Base-by-base conservation (phyloP, 2,329 filamentous ascomycete genomes). In the Phyllosticta citribraziliensis region DNA sequence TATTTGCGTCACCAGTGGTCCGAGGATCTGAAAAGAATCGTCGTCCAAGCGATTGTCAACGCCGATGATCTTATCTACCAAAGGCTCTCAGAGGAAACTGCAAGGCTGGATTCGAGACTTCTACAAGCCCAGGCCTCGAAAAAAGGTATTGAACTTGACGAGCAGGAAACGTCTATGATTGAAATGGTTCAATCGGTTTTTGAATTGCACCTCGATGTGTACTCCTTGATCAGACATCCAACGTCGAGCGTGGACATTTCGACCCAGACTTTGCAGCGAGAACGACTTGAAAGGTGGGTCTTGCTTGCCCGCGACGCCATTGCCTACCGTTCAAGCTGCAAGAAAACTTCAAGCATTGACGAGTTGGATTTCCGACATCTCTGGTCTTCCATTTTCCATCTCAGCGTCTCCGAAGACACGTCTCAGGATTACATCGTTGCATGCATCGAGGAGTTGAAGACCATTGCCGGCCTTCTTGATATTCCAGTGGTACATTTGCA, bases 181-280 rank as follows among this genome's bases (percentile, higher is more conserved):
- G 81, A 84, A 56, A 78, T 86, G 69, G 73, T 81, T 1, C 78
- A 88, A 68, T 79, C 80, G 2, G 73, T 88, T 2, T 87, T 86
- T 65, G 86, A 89, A 69, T 72, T 88, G 33, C 86, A 88, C 67
- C 76, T 88, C 5, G 86, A 88, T 67, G 76, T 87, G 9, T 87
- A 84, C 68, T 81, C 81, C 5, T 74, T 81, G n/a, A 83, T 87
- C 66, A 86, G 82, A 56, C 82, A 82, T 64, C 80, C 83, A 0
- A 80, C 79, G 65, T 86, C 81, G 65, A 79, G 82, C 24, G 78
- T 84, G 5, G 78, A 82, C 62, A 67, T 72, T 30, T 75, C 74
- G 5, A 82, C 78, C n/a, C 77, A 81, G 40, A 68, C 75, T 4
- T 64, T 79, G 9, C 84, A 87, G 66, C 79, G 78, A 58, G 82